phyloP scores from a whole-genome alignment of 202 grass and related monocot genomes.

The Panicum hallii region DNA sequence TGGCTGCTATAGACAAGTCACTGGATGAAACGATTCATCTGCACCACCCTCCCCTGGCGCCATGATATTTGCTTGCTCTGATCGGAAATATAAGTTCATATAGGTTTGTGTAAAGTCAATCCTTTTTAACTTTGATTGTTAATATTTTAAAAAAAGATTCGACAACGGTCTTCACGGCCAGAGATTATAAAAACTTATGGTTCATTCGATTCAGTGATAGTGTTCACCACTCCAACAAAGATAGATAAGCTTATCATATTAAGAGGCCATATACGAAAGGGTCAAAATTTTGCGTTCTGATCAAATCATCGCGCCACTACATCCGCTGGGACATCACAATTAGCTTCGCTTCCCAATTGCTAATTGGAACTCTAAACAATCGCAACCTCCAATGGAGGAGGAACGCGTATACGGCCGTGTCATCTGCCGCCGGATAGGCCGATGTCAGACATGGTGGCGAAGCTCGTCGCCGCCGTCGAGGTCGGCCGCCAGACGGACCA shows the following conservation, averaged over 20 bases:
- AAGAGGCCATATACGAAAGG: background rate
- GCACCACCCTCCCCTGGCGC: background rate
- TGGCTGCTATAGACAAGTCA: background rate
- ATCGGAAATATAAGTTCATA: background rate
- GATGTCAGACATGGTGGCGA: conserved; percentile 41
- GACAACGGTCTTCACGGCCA: background rate
- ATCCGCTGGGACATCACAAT: background rate
- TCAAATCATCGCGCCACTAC: background rate
- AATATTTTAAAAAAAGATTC: no score
- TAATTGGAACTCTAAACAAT: background rate
- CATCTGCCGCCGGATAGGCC: conserved; percentile 24
- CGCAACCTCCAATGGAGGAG: background rate
- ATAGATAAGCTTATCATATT: background rate
- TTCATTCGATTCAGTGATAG: background rate
- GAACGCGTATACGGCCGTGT: background rate
- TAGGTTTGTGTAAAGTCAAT: background rate
- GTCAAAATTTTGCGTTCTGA: background rate
- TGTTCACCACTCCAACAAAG: background rate
- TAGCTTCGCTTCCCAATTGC: background rate
- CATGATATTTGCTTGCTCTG: background rate
- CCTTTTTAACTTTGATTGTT: background rate
- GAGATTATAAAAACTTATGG: background rate
- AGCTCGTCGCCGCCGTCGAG: background rate
- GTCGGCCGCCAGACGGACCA: conserved; percentile 1
- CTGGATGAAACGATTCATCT: background rate